A percentile compares a stretch with the other conserved stretches of the same genome.
phyloP scores from a whole-genome alignment of 495 filamentous ascomycete species.

The Parathielavia appendiculata region DNA sequence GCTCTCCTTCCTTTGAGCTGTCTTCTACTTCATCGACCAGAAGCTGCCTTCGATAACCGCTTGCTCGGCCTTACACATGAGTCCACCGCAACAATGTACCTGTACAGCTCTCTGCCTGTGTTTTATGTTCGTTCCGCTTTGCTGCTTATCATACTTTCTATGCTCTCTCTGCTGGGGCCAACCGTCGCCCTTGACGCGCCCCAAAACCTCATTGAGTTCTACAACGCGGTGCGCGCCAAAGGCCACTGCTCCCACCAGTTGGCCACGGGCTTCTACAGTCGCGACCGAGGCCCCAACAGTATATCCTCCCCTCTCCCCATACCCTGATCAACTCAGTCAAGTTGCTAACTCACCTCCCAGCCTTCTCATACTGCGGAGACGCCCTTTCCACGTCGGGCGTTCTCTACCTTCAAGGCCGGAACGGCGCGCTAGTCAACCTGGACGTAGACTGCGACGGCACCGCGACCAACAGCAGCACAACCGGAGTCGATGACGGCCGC shows the following conservation, averaged over 20 bases:
- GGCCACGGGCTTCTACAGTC: conserved; percentile 32
- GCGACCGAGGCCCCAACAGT: conserved; percentile 22
- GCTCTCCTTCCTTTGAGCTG: too few species aligned
- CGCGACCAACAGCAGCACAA: conserved; percentile 4
- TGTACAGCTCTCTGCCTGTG: too few species aligned
- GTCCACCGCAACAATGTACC: too few species aligned
- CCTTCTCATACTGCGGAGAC: conserved; percentile 39
- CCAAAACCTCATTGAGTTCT: conserved; percentile 30
- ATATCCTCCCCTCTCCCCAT: neutral
- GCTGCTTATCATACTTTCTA: neutral
- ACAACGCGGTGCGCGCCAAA: conserved; percentile 28
- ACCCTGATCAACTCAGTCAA: neutral
- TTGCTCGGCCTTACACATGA: too few species aligned
- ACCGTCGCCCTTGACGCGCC: conserved; percentile 20
- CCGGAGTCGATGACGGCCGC: conserved; percentile 39
- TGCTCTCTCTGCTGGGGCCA: neutral
- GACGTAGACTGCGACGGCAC: conserved; percentile 67
- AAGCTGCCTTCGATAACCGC: too few species aligned
- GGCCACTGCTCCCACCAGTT: conserved; percentile 26
- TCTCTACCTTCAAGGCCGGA: conserved; percentile 35
- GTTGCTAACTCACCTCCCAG: conserved; percentile 7
- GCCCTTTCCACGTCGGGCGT: conserved; percentile 26
- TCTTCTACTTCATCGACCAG: too few species aligned
- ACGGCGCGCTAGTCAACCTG: conserved; percentile 46
- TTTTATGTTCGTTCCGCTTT: neutral